Percentiles rank a stretch among this genome's conserved stretches.
Evolutionary conservation across 139 green algal species (phyloP).

Genomic region (Zygnema circumcarinatum): DNA sequence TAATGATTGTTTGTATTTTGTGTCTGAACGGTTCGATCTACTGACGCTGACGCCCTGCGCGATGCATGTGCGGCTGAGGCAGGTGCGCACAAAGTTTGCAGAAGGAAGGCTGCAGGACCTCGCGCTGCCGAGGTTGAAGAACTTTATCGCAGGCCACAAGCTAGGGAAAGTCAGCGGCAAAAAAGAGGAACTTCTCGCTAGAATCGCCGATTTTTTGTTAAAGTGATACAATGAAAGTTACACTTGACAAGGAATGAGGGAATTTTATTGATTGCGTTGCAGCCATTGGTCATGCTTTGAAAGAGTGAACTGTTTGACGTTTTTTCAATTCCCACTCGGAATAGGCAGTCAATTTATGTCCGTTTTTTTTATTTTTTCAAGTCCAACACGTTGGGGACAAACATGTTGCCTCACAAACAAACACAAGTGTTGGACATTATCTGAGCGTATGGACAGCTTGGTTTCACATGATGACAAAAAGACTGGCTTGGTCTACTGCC

Average conservation of each 20-base stretch:
- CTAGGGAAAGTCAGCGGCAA: constrained; percentile 31
- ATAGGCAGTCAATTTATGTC: background rate
- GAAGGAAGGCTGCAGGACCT: constrained; percentile 20
- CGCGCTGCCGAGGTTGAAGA: constrained; percentile 1
- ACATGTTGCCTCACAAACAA: background rate
- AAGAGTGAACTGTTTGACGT: too few relatives aligned
- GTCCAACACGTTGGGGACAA: background rate
- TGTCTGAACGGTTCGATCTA: too few relatives aligned
- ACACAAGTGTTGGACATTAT: too few relatives aligned
- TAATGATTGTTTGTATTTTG: too few relatives aligned
- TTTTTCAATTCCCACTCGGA: constrained; percentile 2
- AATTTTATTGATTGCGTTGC: too few relatives aligned
- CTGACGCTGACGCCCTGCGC: too few relatives aligned
- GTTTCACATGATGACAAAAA: too few relatives aligned
- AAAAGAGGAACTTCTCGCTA: constrained; percentile 27
- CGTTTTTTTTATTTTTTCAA: background rate
- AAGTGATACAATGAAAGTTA: too few relatives aligned
- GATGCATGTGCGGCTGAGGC: too few relatives aligned
- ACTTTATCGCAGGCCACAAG: constrained; percentile 21
- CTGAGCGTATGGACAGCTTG: too few relatives aligned
- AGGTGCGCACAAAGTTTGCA: constrained; percentile 19
- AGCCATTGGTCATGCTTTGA: too few relatives aligned
- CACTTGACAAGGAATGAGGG: too few relatives aligned
- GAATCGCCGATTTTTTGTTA: constrained; percentile 16
- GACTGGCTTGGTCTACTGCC: background rate